Base-by-base conservation (phyloP, 2,329 filamentous ascomycete species). In the Botrytis byssoidea region DNA sequence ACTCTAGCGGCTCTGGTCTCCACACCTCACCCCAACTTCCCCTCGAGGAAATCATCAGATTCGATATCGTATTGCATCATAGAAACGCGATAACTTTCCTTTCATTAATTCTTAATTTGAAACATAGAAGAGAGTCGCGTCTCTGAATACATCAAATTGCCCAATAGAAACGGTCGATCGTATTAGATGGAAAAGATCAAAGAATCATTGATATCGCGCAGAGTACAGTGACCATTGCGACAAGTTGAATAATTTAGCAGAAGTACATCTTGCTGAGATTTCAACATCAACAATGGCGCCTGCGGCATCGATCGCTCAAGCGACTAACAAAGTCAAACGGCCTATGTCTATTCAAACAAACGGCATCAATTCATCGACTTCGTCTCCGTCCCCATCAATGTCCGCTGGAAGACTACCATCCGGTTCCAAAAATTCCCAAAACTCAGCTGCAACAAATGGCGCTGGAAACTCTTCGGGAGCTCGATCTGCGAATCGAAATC, bases 251-350 rank as follows among this genome's bases (percentile, higher is more conserved):
- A n/a, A 32, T 51, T 55, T 25, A 57, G 40, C 40, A 51, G n/a
- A 51, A 57, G 32, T 55, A 67, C n/a, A 64, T 67, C 61, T 32
- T 51, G 37, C 55, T 40, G 9, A 12, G 35, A 14, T 51, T 57
- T 35, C 22, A 14, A 35, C 32, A 5, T 40, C 51, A 32, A n/a
- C 18, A 63, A 81, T 81, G 80, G 80, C 80, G 29, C 79, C 80
- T 42, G 79, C 77, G 14, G 76, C 77, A 59, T 77, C 78, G 29
- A 74, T 76, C 70, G 74, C 72, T 25, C 80, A 80, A 75, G 76
- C 79, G 72, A 73, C 78, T 42, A 75, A 77, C 40, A 94, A 93
- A 83, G 87, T 89, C 76, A 94, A 93, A 83, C 90, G 91, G 51
- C 90, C 90, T 75, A 85, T 88, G 70, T 89, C 90, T 63, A 88